Conservation (phyloP, 495 filamentous ascomycete genomes). For the Elaphomyces granulatus region DNA sequence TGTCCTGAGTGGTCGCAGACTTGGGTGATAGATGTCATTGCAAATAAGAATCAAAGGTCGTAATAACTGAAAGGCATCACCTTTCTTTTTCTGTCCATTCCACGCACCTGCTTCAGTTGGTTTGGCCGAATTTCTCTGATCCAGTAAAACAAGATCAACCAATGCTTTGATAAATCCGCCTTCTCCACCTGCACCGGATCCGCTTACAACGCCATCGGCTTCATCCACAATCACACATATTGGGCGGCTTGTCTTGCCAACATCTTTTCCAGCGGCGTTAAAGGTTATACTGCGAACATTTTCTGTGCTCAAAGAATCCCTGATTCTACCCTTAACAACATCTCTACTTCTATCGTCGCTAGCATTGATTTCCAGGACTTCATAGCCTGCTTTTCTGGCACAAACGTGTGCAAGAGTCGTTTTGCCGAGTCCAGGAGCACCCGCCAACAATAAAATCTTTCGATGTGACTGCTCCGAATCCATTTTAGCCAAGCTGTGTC, state of each 20-base stretch:
- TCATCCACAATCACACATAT: constrained; percentile 93
- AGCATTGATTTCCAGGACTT: constrained; percentile 56
- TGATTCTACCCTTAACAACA: constrained; percentile 82
- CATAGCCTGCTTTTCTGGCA: constrained; percentile 86
- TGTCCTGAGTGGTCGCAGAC: constrained; percentile 67
- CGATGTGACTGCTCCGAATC: constrained; percentile 55
- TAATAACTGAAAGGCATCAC: constrained; percentile 70
- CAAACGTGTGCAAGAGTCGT: constrained; percentile 95
- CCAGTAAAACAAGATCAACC: constrained; percentile 71
- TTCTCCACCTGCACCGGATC: constrained; percentile 53
- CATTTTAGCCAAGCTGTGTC: constrained; percentile 23
- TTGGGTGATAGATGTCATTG: constrained; percentile 94
- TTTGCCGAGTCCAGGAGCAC: constrained; percentile 87
- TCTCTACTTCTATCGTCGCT: constrained; percentile 39
- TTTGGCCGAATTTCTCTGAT: constrained; percentile 60
- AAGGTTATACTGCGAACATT: constrained; percentile 72
- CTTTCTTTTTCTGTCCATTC: constrained; percentile 43
- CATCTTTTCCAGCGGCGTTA: constrained; percentile 44
- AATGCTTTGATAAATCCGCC: constrained; percentile 92
- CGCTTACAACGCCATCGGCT: constrained; percentile 81
- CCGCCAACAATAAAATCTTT: constrained; percentile 81
- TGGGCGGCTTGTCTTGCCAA: constrained; percentile 63
- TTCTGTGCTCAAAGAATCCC: constrained; percentile 78
- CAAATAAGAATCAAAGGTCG: constrained; percentile 87
- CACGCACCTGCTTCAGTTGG: constrained; percentile 21